Evolutionary conservation across 2,329 filamentous ascomycete species (phyloP).

Genomic region (Zymoseptoria ardabiliae): DNA sequence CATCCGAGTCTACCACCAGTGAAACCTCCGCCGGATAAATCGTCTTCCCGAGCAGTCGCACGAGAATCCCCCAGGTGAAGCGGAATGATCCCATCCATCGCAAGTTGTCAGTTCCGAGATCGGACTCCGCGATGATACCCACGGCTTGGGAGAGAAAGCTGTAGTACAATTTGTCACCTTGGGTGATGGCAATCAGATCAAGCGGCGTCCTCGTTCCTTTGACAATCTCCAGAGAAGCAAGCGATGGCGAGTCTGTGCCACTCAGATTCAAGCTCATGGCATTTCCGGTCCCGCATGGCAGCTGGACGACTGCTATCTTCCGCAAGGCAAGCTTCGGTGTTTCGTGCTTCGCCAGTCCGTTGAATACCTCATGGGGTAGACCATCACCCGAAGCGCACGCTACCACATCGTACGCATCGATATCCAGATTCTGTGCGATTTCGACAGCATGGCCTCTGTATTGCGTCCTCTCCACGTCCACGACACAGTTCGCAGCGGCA

Average conservation of each 20-base stretch:
- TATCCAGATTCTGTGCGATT: constrained; percentile 66
- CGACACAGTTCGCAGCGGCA: constrained; percentile 66
- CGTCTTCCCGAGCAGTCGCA: constrained; percentile 65
- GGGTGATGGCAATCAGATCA: constrained; percentile 81
- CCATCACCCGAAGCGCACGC: constrained; percentile 90
- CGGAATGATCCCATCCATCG: constrained; percentile 86
- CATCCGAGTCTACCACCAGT: constrained; percentile 70
- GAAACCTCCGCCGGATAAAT: constrained; percentile 86
- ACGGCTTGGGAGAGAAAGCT: constrained; percentile 88
- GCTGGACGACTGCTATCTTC: constrained; percentile 72
- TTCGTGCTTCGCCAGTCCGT: constrained; percentile 70
- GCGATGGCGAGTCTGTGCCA: constrained; percentile 65
- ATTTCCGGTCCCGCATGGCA: constrained; percentile 91
- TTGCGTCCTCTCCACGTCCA: constrained; percentile 67
- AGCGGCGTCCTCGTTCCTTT: constrained; percentile 80
- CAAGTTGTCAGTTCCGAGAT: constrained; percentile 82
- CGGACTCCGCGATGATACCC: constrained; percentile 82
- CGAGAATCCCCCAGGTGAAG: constrained; percentile 79
- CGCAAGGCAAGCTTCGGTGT: constrained; percentile 61
- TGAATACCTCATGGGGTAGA: constrained; percentile 87
- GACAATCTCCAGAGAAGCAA: constrained; percentile 74
- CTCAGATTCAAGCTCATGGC: constrained; percentile 86
- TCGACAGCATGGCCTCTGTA: constrained; percentile 70
- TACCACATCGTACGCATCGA: constrained; percentile 75
- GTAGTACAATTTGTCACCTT: constrained; percentile 64